phyloP scores from a whole-genome alignment of 2,329 filamentous ascomycete genomes.

The Epichloe coenophiala region DNA sequence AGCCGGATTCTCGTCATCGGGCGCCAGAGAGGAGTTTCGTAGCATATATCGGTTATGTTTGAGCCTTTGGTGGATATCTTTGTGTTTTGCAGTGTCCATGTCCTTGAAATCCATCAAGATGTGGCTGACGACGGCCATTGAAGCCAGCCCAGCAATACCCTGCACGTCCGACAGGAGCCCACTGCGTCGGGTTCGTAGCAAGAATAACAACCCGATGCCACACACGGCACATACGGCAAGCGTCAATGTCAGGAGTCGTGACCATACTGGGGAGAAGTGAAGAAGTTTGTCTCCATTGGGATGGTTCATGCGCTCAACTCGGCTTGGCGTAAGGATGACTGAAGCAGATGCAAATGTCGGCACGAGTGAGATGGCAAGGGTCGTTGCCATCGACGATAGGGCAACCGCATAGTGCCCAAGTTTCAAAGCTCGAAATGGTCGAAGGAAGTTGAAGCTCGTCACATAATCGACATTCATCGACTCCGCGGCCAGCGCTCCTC shows the following conservation, averaged over 20 bases:
- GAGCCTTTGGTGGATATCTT: slow-evolving; percentile 55
- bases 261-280: slow-evolving; percentile 42
- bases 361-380: slow-evolving; percentile 53
- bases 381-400: slow-evolving; percentile 48
- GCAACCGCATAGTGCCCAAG: slow-evolving; percentile 56
- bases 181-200: slow-evolving; percentile 48
- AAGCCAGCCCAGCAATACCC: slow-evolving; percentile 59
- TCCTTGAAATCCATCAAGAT: slow-evolving; percentile 63
- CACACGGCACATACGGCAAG: slow-evolving; percentile 44
- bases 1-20: slow-evolving; percentile 38
- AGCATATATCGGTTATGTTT: slow-evolving; percentile 54
- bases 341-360: slow-evolving; percentile 55
- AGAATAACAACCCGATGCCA: slow-evolving; percentile 43
- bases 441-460: slow-evolving; percentile 51
- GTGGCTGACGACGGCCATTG: slow-evolving; percentile 62
- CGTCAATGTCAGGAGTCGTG: slow-evolving; percentile 43
- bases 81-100: slow-evolving; percentile 52
- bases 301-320: slow-evolving; percentile 27
- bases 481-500: slow-evolving; percentile 47
- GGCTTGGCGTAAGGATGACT: slow-evolving; percentile 41
- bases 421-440: slow-evolving; percentile 48
- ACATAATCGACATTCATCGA: slow-evolving; percentile 65
- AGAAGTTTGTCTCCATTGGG: slow-evolving; percentile 38
- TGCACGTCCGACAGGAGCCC: slow-evolving; percentile 56
- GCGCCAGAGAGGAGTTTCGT: slow-evolving; percentile 56